phyloP scores from a whole-genome alignment of 2,329 filamentous ascomycete species.

The Corynespora cassiicola region DNA sequence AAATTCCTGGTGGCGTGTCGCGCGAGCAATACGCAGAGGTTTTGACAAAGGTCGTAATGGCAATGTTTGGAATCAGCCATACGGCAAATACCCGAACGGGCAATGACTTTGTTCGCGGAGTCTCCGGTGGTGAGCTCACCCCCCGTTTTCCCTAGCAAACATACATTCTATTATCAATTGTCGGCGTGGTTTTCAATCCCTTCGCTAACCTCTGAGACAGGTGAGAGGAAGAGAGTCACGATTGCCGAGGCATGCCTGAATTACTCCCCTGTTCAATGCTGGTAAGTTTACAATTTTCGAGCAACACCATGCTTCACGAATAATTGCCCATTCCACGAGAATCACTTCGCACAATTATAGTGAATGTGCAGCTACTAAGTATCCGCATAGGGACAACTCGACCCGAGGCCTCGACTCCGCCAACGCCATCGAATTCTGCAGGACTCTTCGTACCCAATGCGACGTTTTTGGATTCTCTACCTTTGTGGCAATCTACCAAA shows the following conservation, averaged over 20 bases:
- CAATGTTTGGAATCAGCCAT: constrained; percentile 75
- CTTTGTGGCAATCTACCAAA: constrained; percentile 61
- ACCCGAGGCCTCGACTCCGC: constrained; percentile 34
- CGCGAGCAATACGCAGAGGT: constrained; percentile 64
- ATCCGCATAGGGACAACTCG: constrained; percentile 65
- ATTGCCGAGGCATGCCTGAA: constrained; percentile 27
- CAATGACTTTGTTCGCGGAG: constrained; percentile 75
- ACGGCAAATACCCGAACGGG: constrained; percentile 74
- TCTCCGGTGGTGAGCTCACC: constrained; percentile 75
- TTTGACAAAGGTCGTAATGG: constrained; percentile 68
- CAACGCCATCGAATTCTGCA: constrained; percentile 64
- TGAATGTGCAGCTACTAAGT: too few relatives aligned
- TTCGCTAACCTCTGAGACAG: too few relatives aligned
- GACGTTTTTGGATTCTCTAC: constrained; percentile 59
- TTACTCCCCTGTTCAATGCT: constrained; percentile 19
- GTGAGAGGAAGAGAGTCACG: constrained; percentile 59
- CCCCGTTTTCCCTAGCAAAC: too few relatives aligned
- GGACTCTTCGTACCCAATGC: constrained; percentile 57
- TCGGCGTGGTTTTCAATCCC: too few relatives aligned
- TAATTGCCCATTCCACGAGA: too few relatives aligned
- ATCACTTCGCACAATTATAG: too few relatives aligned
- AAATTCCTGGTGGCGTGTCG: constrained; percentile 63
- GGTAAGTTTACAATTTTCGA: too few relatives aligned
- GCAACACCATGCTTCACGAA: too few relatives aligned
- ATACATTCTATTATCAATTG: constrained; percentile 80